A percentile compares a stretch with the other conserved stretches of the same genome.
These are phyloP conservation scores for Colletotrichum eleusines DNA, from an alignment of 2,329 filamentous ascomycete genomes.

Conservation along the genomic window DNA sequence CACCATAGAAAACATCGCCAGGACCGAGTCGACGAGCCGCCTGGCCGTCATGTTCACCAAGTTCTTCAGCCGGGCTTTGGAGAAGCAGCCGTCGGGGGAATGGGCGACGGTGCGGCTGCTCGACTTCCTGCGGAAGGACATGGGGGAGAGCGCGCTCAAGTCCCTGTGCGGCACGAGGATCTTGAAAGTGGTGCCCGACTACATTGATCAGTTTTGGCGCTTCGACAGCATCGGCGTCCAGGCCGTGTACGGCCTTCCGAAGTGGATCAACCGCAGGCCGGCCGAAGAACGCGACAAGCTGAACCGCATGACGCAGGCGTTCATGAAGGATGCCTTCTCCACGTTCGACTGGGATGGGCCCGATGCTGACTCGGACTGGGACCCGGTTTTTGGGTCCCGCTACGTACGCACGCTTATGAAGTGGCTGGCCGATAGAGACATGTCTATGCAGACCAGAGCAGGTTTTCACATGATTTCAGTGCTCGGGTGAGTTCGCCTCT, in stretches of 20 bases:
- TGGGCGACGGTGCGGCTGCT: conserved; percentile 44
- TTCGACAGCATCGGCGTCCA: conserved; percentile 44
- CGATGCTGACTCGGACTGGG: conserved; percentile 45
- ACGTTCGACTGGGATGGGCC: conserved; percentile 43
- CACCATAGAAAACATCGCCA: conserved; percentile 39
- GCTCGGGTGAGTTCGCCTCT: conserved; percentile 16
- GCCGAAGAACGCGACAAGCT: conserved; percentile 41
- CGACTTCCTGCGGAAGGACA: conserved; percentile 43
- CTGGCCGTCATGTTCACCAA: conserved; percentile 39
- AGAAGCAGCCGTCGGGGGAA: conserved; percentile 34
- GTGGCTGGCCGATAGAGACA: conserved; percentile 43
- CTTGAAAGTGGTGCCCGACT: conserved; percentile 45
- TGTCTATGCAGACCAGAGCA: conserved; percentile 36
- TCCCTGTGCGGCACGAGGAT: conserved; percentile 45
- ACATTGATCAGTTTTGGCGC: conserved; percentile 45
- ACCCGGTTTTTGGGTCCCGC: conserved; percentile 47
- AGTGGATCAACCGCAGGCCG: conserved; percentile 43
- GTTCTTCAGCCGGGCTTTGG: conserved; percentile 37
- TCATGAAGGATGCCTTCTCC: conserved; percentile 31
- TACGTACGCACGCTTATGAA: conserved; percentile 43
- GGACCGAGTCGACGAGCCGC: conserved; percentile 14
- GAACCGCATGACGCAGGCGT: conserved; percentile 28
- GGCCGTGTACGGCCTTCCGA: conserved; percentile 45
- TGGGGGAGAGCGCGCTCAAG: conserved; percentile 43
- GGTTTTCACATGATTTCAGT: conserved; percentile 32